Base-by-base conservation (phyloP, 2,329 filamentous ascomycete genomes). In the Stagonosporopsis chrysanthemi region DNA sequence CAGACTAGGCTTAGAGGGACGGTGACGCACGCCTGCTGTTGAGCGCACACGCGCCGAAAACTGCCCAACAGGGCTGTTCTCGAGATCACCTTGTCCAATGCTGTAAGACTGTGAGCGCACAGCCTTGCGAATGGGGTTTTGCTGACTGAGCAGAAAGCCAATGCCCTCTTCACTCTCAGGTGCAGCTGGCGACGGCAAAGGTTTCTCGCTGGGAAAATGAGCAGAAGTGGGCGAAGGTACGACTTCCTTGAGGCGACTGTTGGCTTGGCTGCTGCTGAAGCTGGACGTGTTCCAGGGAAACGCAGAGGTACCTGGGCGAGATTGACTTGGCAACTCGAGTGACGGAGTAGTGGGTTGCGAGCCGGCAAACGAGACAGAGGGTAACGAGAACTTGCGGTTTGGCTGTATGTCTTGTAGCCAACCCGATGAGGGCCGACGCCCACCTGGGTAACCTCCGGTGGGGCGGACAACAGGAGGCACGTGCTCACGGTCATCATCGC, bases 31-130 rank as follows among this genome's bases (percentile, higher is more conserved):
- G 19, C 60, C 65, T 22, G 50, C 52, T 31, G 63, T 64, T 2
- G 81, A 56, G 66, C 33, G 80, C 70, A 46, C 82, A 45, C 82
- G 77, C 44, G 85, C 81, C n/a, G 82, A 80, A 12, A 80, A 75
- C 39, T 86, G 74, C 22, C 83, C 77, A 3, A 83, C 77, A 3
- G 68, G 70, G 39, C 63, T 70, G 55, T 64, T 67, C 36, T 75
- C 73, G 28, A 70, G 84, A 50, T 97, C 92, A 59, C 92, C 82
- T 73, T 97, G 93, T 4, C 93, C 93, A 44, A 96, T 94, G 0
- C 94, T 98, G 76, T 98, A 98, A 4, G 95, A 98, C 76, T 97
- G 92, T 6, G 95, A 99, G 40, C 95, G 88, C 68, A 96, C 95
- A 1, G 91, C 92, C 77, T 98, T 98, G 1, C 91, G 91, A 0